Conservation (phyloP, 192 early-diverging fungal genomes). For the Backusella psychrophila region DNA sequence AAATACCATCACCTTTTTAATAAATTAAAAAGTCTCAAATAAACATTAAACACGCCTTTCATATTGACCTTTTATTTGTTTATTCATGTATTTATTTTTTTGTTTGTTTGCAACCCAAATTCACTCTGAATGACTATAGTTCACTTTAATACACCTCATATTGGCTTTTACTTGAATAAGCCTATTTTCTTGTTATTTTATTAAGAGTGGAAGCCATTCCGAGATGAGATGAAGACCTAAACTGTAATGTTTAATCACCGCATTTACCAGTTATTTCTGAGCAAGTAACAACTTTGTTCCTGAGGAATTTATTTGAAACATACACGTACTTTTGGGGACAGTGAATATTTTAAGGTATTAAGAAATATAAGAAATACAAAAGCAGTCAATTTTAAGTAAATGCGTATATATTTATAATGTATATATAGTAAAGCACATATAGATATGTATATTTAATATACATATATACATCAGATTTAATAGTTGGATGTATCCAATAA, state of each 20-base stretch:
- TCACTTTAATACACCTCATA: too few species aligned
- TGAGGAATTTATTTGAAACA: background rate
- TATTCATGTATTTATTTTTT: too few species aligned
- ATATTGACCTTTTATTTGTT: too few species aligned
- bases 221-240: background rate
- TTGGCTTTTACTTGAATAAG: too few species aligned
- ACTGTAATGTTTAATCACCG: background rate
- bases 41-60: background rate
- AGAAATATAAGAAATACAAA: too few species aligned
- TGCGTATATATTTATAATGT: too few species aligned
- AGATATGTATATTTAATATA: background rate
- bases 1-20: background rate
- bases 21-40: background rate
- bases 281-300: background rate
- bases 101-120: background rate
- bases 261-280: background rate
- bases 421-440: background rate
- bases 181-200: too few species aligned
- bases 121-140: background rate
- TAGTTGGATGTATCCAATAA: too few species aligned
- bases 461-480: background rate
- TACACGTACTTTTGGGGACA: background rate
- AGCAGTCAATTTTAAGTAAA: too few species aligned
- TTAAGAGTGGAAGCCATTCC: too few species aligned
- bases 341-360: too few species aligned